A percentile compares a stretch with the other conserved stretches of the same genome.
phyloP scores from a whole-genome alignment of 306 rosid genomes.

The Glycine soja region DNA sequence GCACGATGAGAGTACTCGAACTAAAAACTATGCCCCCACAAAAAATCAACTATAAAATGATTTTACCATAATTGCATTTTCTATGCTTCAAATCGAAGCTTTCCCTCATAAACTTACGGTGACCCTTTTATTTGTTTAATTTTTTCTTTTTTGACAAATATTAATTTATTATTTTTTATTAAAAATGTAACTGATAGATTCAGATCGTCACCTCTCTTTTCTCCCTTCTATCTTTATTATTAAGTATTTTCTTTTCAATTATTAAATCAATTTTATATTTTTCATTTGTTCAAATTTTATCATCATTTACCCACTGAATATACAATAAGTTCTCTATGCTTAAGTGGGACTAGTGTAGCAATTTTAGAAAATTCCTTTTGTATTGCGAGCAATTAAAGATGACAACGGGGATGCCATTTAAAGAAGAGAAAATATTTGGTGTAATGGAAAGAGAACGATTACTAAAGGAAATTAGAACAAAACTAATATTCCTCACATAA shows the following conservation, averaged over 20 bases:
- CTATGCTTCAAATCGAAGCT: constrained; percentile 49
- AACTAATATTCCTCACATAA: constrained; percentile 10
- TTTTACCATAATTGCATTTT: constrained; percentile 28
- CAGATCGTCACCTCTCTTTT: too few species aligned
- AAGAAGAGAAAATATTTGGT: constrained; percentile 16
- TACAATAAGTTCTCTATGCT: neutral
- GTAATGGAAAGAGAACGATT: constrained; percentile 23
- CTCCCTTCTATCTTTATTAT: too few species aligned
- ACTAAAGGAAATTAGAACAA: neutral
- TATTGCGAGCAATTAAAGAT: neutral
- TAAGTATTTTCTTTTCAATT: too few species aligned
- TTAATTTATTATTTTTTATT: too few species aligned
- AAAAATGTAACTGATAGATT: too few species aligned
- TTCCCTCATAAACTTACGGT: constrained; percentile 34
- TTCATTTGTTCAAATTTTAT: constrained; percentile 33
- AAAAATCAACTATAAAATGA: constrained; percentile 38
- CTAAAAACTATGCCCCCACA: constrained; percentile 36
- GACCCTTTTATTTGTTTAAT: constrained; percentile 1
- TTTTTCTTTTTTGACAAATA: too few species aligned
- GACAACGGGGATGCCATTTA: neutral
- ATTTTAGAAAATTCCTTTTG: constrained; percentile 4
- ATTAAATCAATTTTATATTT: too few species aligned
- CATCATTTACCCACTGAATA: constrained; percentile 40
- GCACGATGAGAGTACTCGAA: neutral
- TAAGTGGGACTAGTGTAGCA: neutral